Percentiles rank a stretch among this genome's conserved stretches.
Evolutionary conservation across 805 yeast genomes (phyloP).

Genomic region (Candida alai): DNA sequence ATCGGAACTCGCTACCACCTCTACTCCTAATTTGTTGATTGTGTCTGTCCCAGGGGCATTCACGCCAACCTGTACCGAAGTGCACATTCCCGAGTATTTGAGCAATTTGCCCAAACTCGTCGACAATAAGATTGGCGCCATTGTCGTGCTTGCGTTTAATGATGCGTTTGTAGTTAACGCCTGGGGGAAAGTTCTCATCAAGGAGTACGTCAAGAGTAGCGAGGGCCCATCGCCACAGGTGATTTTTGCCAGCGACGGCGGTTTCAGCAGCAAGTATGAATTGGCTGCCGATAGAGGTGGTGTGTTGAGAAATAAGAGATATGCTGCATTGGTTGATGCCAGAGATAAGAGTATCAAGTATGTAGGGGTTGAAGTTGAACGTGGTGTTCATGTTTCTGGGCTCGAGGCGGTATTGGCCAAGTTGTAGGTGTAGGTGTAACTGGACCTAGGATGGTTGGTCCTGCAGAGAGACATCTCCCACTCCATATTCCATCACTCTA

Average conservation of each 20-base stretch:
- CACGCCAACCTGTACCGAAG: constrained; percentile 44
- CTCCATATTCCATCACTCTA: neutral
- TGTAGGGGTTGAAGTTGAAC: constrained; percentile 30
- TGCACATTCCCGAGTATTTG: constrained; percentile 40
- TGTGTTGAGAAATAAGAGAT: constrained; percentile 38
- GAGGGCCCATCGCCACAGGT: constrained; percentile 23
- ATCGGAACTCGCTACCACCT: constrained; percentile 16
- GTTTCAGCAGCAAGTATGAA: constrained; percentile 26
- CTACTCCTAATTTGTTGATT: constrained; percentile 24
- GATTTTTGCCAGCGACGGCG: constrained; percentile 39
- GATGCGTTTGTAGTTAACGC: constrained; percentile 43
- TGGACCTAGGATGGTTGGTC: neutral
- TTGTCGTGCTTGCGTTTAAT: constrained; percentile 35
- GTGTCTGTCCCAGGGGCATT: constrained; percentile 44
- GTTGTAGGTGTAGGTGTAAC: constrained; percentile 4
- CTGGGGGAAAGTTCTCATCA: constrained; percentile 40
- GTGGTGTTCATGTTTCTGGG: constrained; percentile 34
- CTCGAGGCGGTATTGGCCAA: constrained; percentile 37
- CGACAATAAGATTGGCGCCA: constrained; percentile 24
- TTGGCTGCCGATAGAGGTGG: constrained; percentile 34
- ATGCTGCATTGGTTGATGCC: constrained; percentile 32
- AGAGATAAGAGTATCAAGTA: constrained; percentile 26
- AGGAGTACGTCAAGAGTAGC: constrained; percentile 17
- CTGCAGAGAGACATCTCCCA: neutral
- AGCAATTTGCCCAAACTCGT: constrained; percentile 25